phyloP scores from a whole-genome alignment of 1,284 basidiomycete species.

The Thelephora terrestris region DNA sequence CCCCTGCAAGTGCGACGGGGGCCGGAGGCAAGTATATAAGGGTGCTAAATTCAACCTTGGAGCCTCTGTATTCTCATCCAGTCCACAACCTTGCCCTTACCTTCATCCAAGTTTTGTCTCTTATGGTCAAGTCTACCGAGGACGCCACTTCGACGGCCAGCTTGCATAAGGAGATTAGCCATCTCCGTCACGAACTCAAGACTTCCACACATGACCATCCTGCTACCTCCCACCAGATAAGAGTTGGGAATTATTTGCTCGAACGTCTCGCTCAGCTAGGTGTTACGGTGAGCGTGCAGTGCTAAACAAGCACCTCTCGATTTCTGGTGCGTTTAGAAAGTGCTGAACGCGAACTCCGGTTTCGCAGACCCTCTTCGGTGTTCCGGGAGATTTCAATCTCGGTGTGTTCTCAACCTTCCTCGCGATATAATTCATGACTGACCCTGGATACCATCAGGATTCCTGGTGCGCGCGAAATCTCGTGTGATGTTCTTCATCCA shows the following conservation, averaged over 20 bases:
- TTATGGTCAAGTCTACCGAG: no score
- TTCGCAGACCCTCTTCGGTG: conserved; percentile 67
- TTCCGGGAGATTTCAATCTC: conserved; percentile 92
- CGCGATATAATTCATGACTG: not conserved
- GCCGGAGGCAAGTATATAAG: no score
- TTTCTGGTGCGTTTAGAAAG: not conserved
- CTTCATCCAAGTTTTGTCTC: no score
- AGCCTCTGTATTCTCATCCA: no score
- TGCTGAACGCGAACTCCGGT: conserved; percentile 9
- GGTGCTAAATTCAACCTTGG: no score
- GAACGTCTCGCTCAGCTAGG: conserved; percentile 58
- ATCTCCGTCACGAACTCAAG: conserved; percentile 43
- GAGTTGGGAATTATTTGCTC: conserved; percentile 63
- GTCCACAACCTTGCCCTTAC: no score
- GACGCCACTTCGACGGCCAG: conserved; percentile 6
- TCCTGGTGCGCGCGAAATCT: conserved; percentile 36
- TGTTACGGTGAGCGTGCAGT: conserved; percentile 41
- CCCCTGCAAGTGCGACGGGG: no score
- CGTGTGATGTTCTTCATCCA: not conserved
- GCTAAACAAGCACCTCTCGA: not conserved
- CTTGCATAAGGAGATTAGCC: conserved; percentile 42
- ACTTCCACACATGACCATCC: conserved; percentile 25
- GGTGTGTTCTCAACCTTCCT: conserved; percentile 24
- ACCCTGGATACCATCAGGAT: conserved; percentile 20
- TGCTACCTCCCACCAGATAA: conserved; percentile 36